Conservation (phyloP, 768 basidiomycete genomes). For the Tylopilus cervinicoccineus region DNA sequence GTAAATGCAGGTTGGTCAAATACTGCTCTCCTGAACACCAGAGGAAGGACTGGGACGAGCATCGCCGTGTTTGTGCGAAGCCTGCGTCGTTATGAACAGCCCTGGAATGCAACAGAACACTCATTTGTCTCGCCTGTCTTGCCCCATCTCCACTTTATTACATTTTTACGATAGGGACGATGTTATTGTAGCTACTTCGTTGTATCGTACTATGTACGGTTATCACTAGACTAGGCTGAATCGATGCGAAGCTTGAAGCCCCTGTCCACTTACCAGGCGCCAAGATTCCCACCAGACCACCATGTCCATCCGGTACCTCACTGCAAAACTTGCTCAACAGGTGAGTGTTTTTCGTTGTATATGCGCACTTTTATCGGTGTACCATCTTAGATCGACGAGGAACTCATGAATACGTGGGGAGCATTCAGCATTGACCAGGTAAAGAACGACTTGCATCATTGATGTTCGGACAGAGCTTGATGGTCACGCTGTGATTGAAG, state of each 20-base stretch:
- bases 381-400: constrained; percentile 77
- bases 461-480: not conserved
- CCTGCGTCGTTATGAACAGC: constrained; percentile 21
- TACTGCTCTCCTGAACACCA: constrained; percentile 77
- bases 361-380: not conserved
- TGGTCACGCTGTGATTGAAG: constrained; percentile 36
- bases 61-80: constrained; percentile 62
- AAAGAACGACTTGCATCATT: constrained; percentile 3
- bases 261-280: not conserved
- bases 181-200: constrained; percentile 1
- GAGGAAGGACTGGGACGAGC: constrained; percentile 75
- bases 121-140: not conserved
- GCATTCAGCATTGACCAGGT: constrained; percentile 96
- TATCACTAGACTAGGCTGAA: not conserved
- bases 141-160: not conserved
- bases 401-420: constrained; percentile 84
- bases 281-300: constrained; percentile 4
- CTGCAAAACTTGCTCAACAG: constrained; percentile 74
- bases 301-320: constrained; percentile 63
- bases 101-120: not conserved
- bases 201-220: constrained; percentile 6
- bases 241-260: not conserved
- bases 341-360: constrained; percentile 30
- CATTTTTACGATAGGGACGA: not conserved
- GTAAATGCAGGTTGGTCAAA: constrained; percentile 74